phyloP scores from a whole-genome alignment of 495 filamentous ascomycete genomes.

The Staphylotrichum tortipilum region DNA sequence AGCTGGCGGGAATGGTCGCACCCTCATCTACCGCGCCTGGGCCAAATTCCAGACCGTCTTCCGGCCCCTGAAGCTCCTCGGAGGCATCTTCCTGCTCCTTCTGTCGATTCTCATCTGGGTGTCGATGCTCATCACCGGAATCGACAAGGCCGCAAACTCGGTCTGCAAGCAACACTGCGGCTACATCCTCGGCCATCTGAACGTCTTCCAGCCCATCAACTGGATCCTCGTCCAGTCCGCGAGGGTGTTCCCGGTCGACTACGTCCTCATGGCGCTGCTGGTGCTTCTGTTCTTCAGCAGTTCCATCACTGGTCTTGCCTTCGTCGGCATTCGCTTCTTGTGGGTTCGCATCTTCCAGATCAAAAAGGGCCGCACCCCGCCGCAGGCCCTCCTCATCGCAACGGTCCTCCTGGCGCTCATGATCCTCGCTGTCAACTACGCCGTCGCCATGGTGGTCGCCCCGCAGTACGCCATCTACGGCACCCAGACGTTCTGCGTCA shows the following conservation, averaged over 20 bases:
- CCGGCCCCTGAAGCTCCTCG: slow-evolving; percentile 77
- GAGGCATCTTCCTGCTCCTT: slow-evolving; percentile 66
- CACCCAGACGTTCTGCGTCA: slow-evolving; percentile 86
- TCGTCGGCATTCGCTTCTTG: slow-evolving; percentile 86
- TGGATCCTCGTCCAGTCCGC: slow-evolving; percentile 77
- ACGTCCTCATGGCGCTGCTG: slow-evolving; percentile 73
- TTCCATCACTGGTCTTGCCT: slow-evolving; percentile 75
- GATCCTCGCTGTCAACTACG: slow-evolving; percentile 82
- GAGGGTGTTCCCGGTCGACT: slow-evolving; percentile 84
- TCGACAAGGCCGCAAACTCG: slow-evolving; percentile 94
- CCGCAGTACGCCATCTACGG: slow-evolving; percentile 94
- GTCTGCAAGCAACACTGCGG: slow-evolving; percentile 85
- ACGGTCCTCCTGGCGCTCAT: slow-evolving; percentile 87
- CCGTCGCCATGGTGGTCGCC: slow-evolving; percentile 80
- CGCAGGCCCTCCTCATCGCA: slow-evolving; percentile 84
- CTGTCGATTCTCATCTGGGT: slow-evolving; percentile 68
- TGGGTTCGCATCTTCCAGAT: slow-evolving; percentile 91
- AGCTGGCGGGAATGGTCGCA: slow-evolving; percentile 60
- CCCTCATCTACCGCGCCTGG: slow-evolving; percentile 62
- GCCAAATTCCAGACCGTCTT: slow-evolving; percentile 66
- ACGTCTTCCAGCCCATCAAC: slow-evolving; percentile 92
- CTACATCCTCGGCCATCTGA: slow-evolving; percentile 84
- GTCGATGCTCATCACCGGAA: slow-evolving; percentile 89
- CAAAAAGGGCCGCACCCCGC: slow-evolving; percentile 76
- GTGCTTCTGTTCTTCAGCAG: slow-evolving; percentile 78